These are phyloP conservation scores for Lasiosphaeris hirsuta DNA, from an alignment of 495 filamentous ascomycete genomes.

Conservation along the genomic window DNA sequence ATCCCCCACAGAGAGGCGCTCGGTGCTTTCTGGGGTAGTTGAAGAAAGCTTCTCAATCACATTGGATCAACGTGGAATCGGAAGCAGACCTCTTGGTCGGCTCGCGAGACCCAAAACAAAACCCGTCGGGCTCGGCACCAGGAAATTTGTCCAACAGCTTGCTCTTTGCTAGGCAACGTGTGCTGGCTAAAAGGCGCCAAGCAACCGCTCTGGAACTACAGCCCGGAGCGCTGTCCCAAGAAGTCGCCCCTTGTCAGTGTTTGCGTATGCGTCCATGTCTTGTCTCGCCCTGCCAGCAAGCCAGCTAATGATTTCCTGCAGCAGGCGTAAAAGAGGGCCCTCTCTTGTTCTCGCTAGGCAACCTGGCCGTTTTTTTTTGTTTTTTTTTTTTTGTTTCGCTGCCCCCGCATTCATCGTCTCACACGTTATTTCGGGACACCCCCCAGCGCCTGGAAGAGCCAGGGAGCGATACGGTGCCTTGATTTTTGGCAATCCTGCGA, in stretches of 20 bases:
- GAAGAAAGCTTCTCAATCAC: no score
- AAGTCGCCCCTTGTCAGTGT: slow-evolving; percentile 5
- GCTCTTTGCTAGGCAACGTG: neutral
- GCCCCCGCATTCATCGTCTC: neutral
- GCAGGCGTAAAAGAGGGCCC: neutral
- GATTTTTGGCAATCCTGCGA: slow-evolving; percentile 21
- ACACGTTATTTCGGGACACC: neutral
- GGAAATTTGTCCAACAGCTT: neutral
- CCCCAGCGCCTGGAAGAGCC: slow-evolving; percentile 2
- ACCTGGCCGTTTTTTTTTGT: neutral
- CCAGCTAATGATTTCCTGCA: neutral
- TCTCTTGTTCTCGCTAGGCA: neutral
- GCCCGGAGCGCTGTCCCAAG: slow-evolving; percentile 3
- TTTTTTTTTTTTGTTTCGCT: slow-evolving; percentile 7
- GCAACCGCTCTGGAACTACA: neutral
- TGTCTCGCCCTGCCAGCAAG: no score
- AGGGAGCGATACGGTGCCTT: slow-evolving; percentile 12
- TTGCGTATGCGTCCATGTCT: neutral
- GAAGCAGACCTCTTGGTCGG: no score
- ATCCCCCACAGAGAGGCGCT: no score
- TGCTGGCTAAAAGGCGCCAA: neutral
- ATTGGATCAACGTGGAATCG: no score
- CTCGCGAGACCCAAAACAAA: no score
- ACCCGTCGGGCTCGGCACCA: neutral
- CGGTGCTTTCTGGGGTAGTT: no score